Base-by-base conservation (phyloP, 2,329 filamentous ascomycete species). In the Colletotrichum nymphaeae region DNA sequence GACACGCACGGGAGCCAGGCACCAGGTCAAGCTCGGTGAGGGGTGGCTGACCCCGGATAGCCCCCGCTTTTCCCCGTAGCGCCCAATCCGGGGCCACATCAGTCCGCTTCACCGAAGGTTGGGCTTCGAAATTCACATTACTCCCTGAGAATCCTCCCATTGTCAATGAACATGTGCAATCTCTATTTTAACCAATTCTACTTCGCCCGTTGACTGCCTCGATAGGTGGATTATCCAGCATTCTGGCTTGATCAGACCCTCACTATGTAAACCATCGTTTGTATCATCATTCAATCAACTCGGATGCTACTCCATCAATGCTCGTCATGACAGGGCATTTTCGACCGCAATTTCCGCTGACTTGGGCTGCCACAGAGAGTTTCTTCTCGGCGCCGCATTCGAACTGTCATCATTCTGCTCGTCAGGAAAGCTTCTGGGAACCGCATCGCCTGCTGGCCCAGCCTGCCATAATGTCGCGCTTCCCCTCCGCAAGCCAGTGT, bases 381-480 rank as follows among this genome's bases (percentile, higher is more conserved):
- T 35, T 22, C 30, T 22, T 22, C 26, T 62, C 60, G 28, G n/a
- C 14, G n/a, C 19, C 22, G n/a, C 52, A 9, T 53, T 7, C 30
- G 32, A 5, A 2, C 19, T 0, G 5, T 46, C 6, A 30, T 16
- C 24, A 7, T 65, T 22, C 24, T 37, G 66, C 8, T 56, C 60
- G 16, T 65, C 70, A 5, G 70, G 60, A n/a, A 73, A n/a, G 5
- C 56, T 37, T 49, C 70, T 64, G 5, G 70, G 70, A 2, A 70
- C 70, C 14, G 67, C 56, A 14, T 63, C 60, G 8, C 24, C 67
- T 7, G 55, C n/a, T 12, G 42, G 49, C 1, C 57, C 55, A 2
- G 52, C 60, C 37, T 70, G 67, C 70, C 70, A 73, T 22, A 73
- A n/a, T 3, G 70, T 59, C 28, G 67, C 70, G 16, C 70, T 65